Base-by-base conservation (phyloP, 441 rosid species). In the Capsella rubella region DNA sequence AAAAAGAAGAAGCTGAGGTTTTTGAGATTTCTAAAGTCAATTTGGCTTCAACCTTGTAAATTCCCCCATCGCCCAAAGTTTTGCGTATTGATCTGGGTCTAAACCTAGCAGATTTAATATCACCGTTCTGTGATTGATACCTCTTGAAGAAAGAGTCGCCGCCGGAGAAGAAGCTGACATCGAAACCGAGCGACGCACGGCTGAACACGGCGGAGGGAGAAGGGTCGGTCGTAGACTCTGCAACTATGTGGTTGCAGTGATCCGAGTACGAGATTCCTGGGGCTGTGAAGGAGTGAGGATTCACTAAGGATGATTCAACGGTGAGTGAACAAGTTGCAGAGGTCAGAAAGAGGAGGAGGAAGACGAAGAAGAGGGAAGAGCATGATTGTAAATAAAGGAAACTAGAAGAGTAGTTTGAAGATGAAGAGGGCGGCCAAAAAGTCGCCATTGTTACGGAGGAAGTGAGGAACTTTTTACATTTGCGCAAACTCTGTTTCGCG, bases 91-190 rank as follows among this genome's bases (percentile, higher is more conserved):
- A 74, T 60, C 0, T 79, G 58, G 83, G 82, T 46, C 28, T 32
- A 54, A 82, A 82, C 6, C 46, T 35, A 34, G 80, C 83, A 0
- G 82, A 62, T 49, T 69, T 82, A 31, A 78, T 56, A 39, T 69
- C 74, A 52, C 57, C 73, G 9, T 46, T 39, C 21, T 29, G 42
- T 15, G 75, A 10, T 21, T 34, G 63, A 34, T 35, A 18, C 63
- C 31, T 47, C 31, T 15, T 74, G 74, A 84, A 68, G 65, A 85
- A 40, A 6, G 60, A 82, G 40, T 60, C 85, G 67, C 92, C 93
- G 65, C 89, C 92, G 61, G 87, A 74, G 85, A 85, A 79, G 76
- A 65, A 89, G 15, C 90, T 78, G 60, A 77, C 67, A 39, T 45
- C 47, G 61, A 40, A 51, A 16, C 67, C 56, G 16, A 72, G 73